phyloP scores from a whole-genome alignment of 2,329 filamentous ascomycete genomes.

The Orbilia brochopaga region DNA sequence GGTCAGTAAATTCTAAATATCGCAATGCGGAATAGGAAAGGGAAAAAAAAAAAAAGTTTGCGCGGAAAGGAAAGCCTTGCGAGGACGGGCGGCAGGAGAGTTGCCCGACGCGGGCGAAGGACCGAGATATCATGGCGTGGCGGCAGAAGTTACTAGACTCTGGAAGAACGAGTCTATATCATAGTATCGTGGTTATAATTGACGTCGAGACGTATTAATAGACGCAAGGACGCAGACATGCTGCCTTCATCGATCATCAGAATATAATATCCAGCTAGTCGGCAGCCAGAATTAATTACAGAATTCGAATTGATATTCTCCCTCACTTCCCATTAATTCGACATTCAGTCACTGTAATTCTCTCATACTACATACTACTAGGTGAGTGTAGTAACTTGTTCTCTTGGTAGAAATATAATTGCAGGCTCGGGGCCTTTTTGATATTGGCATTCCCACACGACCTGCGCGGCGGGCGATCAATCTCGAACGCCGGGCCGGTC shows the following conservation, averaged over 20 bases:
- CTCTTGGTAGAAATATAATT: too few relatives aligned
- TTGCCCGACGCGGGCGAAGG: too few relatives aligned
- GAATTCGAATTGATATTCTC: too few relatives aligned
- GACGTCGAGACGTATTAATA: slow-evolving; percentile 34
- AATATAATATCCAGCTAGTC: not conserved
- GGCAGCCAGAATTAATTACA: not conserved
- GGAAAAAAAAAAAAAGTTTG: slow-evolving; percentile 22
- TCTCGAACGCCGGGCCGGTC: slow-evolving; percentile 21
- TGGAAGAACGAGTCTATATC: not conserved
- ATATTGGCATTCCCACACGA: slow-evolving; percentile 5
- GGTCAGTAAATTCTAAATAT: too few relatives aligned
- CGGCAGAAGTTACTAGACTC: too few relatives aligned
- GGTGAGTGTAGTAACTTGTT: too few relatives aligned
- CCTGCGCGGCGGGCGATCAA: slow-evolving; percentile 24
- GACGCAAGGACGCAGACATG: slow-evolving; percentile 21
- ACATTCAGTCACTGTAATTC: too few relatives aligned
- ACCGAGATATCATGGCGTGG: too few relatives aligned
- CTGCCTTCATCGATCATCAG: slow-evolving; percentile 5
- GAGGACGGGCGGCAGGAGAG: not conserved
- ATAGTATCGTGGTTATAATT: not conserved
- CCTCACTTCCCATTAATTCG: too few relatives aligned
- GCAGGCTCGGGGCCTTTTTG: too few relatives aligned
- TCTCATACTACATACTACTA: too few relatives aligned
- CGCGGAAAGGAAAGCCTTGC: not conserved
- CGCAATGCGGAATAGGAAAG: slow-evolving; percentile 17